A percentile compares a stretch with the other conserved stretches of the same genome.
phyloP scores from a whole-genome alignment of 1,139 yeast species.

The Blastobotrys aristatus region DNA sequence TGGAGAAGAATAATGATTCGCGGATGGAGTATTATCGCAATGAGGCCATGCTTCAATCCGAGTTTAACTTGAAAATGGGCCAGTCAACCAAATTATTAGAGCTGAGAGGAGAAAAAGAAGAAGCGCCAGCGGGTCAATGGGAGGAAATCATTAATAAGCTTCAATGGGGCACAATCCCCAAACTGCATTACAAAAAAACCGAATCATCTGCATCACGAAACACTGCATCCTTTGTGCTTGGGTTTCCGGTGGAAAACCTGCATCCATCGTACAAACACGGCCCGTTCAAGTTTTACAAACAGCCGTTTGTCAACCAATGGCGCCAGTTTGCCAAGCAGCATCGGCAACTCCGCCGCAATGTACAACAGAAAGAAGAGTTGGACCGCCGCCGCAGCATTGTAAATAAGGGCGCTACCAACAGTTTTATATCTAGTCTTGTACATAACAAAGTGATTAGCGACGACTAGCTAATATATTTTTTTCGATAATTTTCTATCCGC shows the following conservation, averaged over 20 bases:
- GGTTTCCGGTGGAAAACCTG: conserved; percentile 7
- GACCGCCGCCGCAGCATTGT: not conserved
- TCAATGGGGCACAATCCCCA: conserved; percentile 9
- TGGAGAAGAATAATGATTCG: not conserved
- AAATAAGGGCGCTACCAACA: not conserved
- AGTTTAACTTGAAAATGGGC: conserved; percentile 1
- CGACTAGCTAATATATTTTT: conserved; percentile 1
- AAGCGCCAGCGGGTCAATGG: conserved; percentile 5
- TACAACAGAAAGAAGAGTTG: not conserved
- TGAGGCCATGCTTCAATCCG: conserved; percentile 2
- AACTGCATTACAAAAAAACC: not conserved
- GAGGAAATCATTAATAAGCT: not conserved
- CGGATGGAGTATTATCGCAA: not conserved
- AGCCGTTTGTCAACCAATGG: conserved; percentile 6
- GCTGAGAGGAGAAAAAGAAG: not conserved
- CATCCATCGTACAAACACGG: conserved; percentile 7
- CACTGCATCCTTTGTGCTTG: conserved; percentile 10
- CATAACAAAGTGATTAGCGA: conserved; percentile 1
- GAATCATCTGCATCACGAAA: not conserved
- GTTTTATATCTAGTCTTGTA: conserved; percentile 2
- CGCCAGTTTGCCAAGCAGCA: not conserved
- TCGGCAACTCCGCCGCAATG: not conserved
- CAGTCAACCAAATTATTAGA: not conserved
- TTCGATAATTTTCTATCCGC: no score
- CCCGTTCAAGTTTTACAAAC: conserved; percentile 3